Conservation (phyloP, 208 protist species). For the Acanthamoeba polyphaga region DNA sequence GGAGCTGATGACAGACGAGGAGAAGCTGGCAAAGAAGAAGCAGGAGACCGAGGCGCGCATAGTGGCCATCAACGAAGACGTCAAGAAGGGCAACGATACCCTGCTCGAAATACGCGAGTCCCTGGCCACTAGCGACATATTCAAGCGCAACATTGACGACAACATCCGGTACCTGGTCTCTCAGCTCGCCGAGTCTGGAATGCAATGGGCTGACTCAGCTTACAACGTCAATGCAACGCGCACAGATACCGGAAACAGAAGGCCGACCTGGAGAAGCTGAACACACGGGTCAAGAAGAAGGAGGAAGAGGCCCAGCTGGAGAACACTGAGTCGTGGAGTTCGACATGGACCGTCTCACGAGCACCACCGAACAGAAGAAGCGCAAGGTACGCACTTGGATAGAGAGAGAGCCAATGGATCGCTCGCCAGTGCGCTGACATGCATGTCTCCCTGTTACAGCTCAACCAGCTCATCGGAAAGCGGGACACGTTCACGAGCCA, state of each 20-base stretch:
- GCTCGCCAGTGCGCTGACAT: neutral
- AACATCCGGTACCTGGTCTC: neutral
- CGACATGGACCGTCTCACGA: conserved; percentile 14
- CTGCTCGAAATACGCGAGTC: neutral
- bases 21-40: conserved; percentile 3
- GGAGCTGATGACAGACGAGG: neutral
- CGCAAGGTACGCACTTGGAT: neutral
- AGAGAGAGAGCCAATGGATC: neutral
- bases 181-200: neutral
- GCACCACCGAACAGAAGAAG: conserved; percentile 20
- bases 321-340: conserved; percentile 19
- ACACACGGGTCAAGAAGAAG: conserved; percentile 5
- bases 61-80: neutral
- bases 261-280: conserved; percentile 33
- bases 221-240: neutral
- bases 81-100: neutral
- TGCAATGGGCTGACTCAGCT: neutral
- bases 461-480: conserved; percentile 73
- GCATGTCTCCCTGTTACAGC: neutral
- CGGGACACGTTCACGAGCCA: conserved; percentile 56
- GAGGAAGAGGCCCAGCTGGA: neutral
- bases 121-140: conserved; percentile 3
- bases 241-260: conserved; percentile 65
- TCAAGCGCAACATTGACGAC: conserved; percentile 60
- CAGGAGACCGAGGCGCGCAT: neutral